Percentiles rank a stretch among this genome's conserved stretches.
Evolutionary conservation across 1,139 yeast genomes (phyloP).

Genomic region (Yamadazyma buinensis): DNA sequence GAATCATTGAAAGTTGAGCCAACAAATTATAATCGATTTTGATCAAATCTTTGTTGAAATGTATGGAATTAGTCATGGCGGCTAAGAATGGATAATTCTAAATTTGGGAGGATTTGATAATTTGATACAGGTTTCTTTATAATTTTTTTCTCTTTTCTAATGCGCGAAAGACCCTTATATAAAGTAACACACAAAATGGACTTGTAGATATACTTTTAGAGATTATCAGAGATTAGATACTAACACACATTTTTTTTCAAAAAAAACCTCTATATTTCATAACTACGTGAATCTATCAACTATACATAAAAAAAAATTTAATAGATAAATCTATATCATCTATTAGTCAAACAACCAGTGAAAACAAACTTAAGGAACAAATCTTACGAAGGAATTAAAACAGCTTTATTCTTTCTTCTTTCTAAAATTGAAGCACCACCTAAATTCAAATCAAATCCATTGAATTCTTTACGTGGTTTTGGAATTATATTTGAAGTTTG

Average conservation of each 20-base stretch:
- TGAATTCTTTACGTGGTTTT: conserved; percentile 13
- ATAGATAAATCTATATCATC: neutral
- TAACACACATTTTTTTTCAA: too few species aligned
- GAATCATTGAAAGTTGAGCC: neutral
- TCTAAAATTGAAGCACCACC: conserved; percentile 80
- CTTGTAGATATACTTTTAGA: too few species aligned
- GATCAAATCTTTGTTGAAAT: neutral
- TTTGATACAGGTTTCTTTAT: too few species aligned
- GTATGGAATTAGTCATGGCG: conserved; percentile 1
- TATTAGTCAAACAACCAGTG: neutral
- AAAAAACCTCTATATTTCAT: too few species aligned
- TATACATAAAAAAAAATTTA: neutral
- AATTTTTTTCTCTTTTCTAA: too few species aligned
- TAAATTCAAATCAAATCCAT: conserved; percentile 63
- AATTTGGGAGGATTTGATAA: too few species aligned
- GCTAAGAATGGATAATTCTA: too few species aligned
- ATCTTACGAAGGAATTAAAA: conserved; percentile 10
- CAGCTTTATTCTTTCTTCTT: conserved; percentile 50
- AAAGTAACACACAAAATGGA: too few species aligned
- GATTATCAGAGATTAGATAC: too few species aligned
- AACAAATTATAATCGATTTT: conserved; percentile 1
- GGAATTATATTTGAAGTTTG: conserved; percentile 9
- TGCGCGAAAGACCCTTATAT: too few species aligned
- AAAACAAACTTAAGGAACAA: neutral
- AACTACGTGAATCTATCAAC: conserved; percentile 3